Base-by-base conservation (phyloP, 768 basidiomycete genomes). In the Tylopilus plumbeoviolaceoides region DNA sequence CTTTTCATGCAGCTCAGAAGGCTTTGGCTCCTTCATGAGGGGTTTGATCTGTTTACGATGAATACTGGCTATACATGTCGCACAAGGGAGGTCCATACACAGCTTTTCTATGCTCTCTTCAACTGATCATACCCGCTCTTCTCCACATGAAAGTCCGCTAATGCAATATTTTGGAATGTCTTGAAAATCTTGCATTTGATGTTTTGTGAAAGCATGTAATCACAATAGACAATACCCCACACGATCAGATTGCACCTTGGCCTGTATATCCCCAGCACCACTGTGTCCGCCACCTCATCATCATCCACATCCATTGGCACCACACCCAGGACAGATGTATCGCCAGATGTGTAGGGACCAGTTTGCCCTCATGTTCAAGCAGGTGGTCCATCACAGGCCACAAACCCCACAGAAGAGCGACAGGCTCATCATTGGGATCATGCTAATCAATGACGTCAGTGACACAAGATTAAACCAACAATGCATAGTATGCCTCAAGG, bases 31-130 rank as follows among this genome's bases (percentile, higher is more conserved):
- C 70, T 98, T 94, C 0, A 95, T 98, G 48, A 98, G 69, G 0
- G 95, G 95, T 66, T 92, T 93, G 70, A 98, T 44, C 50, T 50
- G 15, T 27, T 7, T 8, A 30, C 8, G 7, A 30, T 9, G 10
- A 30, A 30, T 7, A 2, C 25, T 30, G 30, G 8, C 2, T 30
- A 7, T 30, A 30, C 7, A 7, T 7, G 30, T 8, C 7, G 7
- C 30, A 30, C 30, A 11, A 8, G 2, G 7, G 12, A 15, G 3
- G 5, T 6, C 14, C 45, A 9, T 15, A 44, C 47, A 44, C 43
- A 91, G 92, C 79, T 98, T 95, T 63, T 98, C 94, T 0, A 84
- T 90, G 2, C 89, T 93, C 64, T 98, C 95, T 97, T 94, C 57
- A 98, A 98, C 59, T 94, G 85, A 69, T 92, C 86, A 66, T 99